A percentile compares a stretch with the other conserved stretches of the same genome.
These are phyloP conservation scores for Rhodotorula glutinis DNA, from an alignment of 1,284 basidiomycete species.

Conservation along the genomic window DNA sequence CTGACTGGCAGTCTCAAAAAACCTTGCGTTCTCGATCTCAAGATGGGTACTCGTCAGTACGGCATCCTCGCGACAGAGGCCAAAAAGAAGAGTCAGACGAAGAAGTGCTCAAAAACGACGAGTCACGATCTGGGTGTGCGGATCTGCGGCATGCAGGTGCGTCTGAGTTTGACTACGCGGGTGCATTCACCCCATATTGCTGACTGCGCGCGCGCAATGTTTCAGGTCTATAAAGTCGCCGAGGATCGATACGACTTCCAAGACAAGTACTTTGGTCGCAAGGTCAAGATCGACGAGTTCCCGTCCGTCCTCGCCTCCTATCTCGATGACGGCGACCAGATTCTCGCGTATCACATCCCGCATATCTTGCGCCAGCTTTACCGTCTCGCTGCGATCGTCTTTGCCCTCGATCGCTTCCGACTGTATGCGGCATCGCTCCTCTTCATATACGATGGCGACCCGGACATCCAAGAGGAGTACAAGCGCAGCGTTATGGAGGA, in stretches of 20 bases:
- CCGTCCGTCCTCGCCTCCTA: slow-evolving; percentile 75
- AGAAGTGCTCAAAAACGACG: slow-evolving; percentile 96
- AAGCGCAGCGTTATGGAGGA: slow-evolving; percentile 27
- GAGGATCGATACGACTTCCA: slow-evolving; percentile 82
- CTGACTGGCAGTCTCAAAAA: slow-evolving; percentile 88
- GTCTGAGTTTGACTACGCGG: slow-evolving; percentile 46
- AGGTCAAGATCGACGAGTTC: slow-evolving; percentile 82
- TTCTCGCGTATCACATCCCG: slow-evolving; percentile 90
- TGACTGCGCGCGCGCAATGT: no score
- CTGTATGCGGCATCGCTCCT: slow-evolving; percentile 98
- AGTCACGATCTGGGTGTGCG: slow-evolving; percentile 85
- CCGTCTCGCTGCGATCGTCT: slow-evolving; percentile 85
- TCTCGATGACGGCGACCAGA: slow-evolving; percentile 74
- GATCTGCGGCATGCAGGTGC: slow-evolving; percentile 98
- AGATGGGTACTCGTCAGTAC: slow-evolving; percentile 99
- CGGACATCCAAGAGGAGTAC: slow-evolving; percentile 63
- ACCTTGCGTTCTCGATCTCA: slow-evolving; percentile 95
- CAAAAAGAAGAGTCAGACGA: slow-evolving; percentile 96
- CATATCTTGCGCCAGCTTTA: slow-evolving; percentile 86
- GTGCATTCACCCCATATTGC: no score
- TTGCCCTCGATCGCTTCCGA: slow-evolving; percentile 82
- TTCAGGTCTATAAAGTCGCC: slow-evolving; percentile 84
- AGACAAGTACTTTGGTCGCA: slow-evolving; percentile 95
- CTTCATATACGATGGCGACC: slow-evolving; percentile 96
- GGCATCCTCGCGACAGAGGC: slow-evolving; percentile 87